Conservation (phyloP, 306 rosid species). For the Luffa acutangula region DNA sequence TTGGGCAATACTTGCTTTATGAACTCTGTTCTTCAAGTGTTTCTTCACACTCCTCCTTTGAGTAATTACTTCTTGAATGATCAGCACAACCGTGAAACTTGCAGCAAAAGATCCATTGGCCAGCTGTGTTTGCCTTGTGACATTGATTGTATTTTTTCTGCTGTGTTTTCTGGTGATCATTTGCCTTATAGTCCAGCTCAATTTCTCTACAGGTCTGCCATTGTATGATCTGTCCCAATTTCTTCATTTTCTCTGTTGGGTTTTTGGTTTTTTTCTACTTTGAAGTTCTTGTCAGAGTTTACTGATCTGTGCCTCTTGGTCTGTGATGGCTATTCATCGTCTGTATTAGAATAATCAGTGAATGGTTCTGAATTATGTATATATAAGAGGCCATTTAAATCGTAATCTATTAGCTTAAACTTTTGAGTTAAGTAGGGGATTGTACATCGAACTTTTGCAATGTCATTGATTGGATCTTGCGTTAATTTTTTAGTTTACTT, state of each 20-base stretch:
- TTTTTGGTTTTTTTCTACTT: constrained; percentile 13
- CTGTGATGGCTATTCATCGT: neutral
- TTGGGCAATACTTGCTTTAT: constrained; percentile 80
- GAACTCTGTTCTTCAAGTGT: constrained; percentile 89
- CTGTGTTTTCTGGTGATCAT: constrained; percentile 27
- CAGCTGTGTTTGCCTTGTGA: constrained; percentile 33
- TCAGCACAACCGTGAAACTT: constrained; percentile 46
- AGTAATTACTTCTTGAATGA: constrained; percentile 62
- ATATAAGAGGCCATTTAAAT: neutral
- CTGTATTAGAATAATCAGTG: neutral
- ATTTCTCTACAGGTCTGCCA: constrained; percentile 43
- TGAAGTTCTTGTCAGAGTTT: constrained; percentile 9
- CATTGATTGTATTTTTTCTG: constrained; percentile 25
- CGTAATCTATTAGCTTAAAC: neutral
- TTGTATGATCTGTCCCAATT: constrained; percentile 8
- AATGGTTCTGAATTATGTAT: neutral
- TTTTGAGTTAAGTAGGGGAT: neutral
- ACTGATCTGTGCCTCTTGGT: neutral
- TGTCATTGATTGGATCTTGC: neutral
- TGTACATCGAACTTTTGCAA: neutral
- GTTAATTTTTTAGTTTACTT: neutral
- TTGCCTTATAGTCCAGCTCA: constrained; percentile 35
- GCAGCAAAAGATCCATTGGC: constrained; percentile 37
- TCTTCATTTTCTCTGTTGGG: constrained; percentile 3
- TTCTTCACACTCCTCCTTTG: constrained; percentile 64